phyloP scores from a whole-genome alignment of 495 filamentous ascomycete species.

The Hypoxylon perforatum region DNA sequence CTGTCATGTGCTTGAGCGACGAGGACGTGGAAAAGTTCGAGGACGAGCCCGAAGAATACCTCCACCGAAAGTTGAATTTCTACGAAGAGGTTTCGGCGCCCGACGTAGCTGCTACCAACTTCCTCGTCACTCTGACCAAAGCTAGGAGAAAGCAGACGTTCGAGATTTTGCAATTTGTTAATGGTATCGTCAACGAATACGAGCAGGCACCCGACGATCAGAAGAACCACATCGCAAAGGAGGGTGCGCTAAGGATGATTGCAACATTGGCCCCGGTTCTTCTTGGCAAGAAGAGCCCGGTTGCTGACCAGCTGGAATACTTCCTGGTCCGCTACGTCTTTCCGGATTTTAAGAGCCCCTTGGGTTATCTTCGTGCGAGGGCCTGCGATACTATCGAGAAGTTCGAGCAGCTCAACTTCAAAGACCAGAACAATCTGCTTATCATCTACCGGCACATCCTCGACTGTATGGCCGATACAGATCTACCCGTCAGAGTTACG shows the following conservation, averaged over 20 bases:
- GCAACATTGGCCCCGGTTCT: conserved; percentile 94
- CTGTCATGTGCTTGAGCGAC: conserved; percentile 89
- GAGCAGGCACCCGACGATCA: conserved; percentile 84
- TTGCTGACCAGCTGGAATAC: conserved; percentile 97
- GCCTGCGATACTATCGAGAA: conserved; percentile 98
- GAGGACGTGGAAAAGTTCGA: conserved; percentile 96
- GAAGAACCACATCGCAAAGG: conserved; percentile 94
- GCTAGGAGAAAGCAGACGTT: conserved; percentile 95
- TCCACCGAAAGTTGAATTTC: conserved; percentile 96
- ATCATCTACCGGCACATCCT: conserved; percentile 96
- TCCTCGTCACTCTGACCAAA: conserved; percentile 94
- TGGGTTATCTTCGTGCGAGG: conserved; percentile 93
- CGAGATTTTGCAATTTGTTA: conserved; percentile 91
- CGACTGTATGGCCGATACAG: conserved; percentile 93
- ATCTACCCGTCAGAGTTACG: conserved; percentile 92
- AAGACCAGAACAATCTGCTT: conserved; percentile 92
- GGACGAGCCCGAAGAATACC: conserved; percentile 92
- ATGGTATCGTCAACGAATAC: conserved; percentile 86
- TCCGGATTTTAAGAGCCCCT: conserved; percentile 92
- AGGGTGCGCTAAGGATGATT: conserved; percentile 97
- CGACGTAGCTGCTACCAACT: conserved; percentile 96
- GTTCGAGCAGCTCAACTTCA: conserved; percentile 95
- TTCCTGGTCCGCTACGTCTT: conserved; percentile 99
- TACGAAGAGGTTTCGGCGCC: conserved; percentile 97
- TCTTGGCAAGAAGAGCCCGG: conserved; percentile 95